Evolutionary conservation across 2,329 filamentous ascomycete species (phyloP).

Genomic region (Sporothrix variecibatus): DNA sequence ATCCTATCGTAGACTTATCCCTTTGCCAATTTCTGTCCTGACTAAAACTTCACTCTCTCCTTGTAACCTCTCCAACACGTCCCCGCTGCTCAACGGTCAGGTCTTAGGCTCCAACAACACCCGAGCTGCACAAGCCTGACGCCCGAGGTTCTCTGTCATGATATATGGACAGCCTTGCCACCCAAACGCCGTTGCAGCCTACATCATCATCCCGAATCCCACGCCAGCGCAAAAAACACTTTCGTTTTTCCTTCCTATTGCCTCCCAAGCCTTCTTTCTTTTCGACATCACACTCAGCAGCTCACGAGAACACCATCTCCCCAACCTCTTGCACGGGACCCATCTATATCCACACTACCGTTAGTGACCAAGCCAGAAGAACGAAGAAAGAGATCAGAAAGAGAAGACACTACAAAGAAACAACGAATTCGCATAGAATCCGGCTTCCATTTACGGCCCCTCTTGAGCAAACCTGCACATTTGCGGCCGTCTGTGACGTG

Average conservation of each 20-base stretch:
- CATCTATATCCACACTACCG: background rate
- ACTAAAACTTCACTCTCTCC: background rate
- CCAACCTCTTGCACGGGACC: background rate
- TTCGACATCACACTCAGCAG: background rate
- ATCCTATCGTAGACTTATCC: background rate
- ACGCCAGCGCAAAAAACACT: background rate
- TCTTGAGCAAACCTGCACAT: background rate
- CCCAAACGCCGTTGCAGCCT: background rate
- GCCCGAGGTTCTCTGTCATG: background rate
- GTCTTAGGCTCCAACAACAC: background rate
- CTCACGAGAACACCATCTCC: background rate
- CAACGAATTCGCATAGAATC: background rate
- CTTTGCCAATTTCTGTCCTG: background rate
- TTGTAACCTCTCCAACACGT: background rate
- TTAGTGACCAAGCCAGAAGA: background rate
- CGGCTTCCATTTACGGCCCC: background rate
- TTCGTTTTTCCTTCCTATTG: background rate
- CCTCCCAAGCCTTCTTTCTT: background rate
- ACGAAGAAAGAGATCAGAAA: background rate
- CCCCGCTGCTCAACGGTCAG: background rate
- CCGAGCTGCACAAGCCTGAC: background rate
- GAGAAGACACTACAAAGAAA: background rate
- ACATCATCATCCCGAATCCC: background rate
- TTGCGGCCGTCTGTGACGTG: background rate
- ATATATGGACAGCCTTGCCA: constrained; percentile 10